phyloP scores from a whole-genome alignment of 495 filamentous ascomycete species.

The Cercophora newfieldiana region DNA sequence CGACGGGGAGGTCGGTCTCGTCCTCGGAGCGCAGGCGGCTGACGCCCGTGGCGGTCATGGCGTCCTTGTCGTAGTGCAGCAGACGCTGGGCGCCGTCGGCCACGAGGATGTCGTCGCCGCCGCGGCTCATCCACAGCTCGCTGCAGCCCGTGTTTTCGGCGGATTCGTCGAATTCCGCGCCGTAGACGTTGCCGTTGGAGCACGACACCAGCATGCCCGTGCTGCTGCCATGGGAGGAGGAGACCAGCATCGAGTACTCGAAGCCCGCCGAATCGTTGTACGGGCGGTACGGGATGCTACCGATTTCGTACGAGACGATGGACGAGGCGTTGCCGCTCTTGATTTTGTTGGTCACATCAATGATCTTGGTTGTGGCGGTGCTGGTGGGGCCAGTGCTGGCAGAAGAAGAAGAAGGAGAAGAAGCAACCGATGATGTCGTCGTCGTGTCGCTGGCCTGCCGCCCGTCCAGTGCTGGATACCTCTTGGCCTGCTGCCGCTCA shows the following conservation, averaged over 20 bases:
- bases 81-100: slow-evolving; percentile 10
- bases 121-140: slow-evolving; percentile 14
- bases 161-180: not conserved
- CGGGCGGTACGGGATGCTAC: slow-evolving; percentile 8
- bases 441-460: not conserved
- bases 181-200: slow-evolving; percentile 23
- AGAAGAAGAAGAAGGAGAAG: not conserved
- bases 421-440: not conserved
- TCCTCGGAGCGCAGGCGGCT: slow-evolving; percentile 17
- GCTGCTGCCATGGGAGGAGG: not conserved
- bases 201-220: slow-evolving; percentile 13
- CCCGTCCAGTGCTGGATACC: not conserved
- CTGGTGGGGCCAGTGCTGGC: not conserved
- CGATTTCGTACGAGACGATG: not conserved
- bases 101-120: slow-evolving; percentile 7
- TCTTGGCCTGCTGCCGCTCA: not conserved
- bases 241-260: slow-evolving; percentile 12
- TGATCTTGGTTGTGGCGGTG: not conserved
- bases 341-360: slow-evolving; percentile 6
- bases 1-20: slow-evolving; percentile 6
- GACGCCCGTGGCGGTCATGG: slow-evolving; percentile 18
- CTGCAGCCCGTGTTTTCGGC: slow-evolving; percentile 11
- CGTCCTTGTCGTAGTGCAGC: slow-evolving; percentile 21
- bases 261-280: slow-evolving; percentile 19
- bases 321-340: not conserved